Conservation (phyloP, 148 eudicot species). For the Talinum fruticosum region DNA sequence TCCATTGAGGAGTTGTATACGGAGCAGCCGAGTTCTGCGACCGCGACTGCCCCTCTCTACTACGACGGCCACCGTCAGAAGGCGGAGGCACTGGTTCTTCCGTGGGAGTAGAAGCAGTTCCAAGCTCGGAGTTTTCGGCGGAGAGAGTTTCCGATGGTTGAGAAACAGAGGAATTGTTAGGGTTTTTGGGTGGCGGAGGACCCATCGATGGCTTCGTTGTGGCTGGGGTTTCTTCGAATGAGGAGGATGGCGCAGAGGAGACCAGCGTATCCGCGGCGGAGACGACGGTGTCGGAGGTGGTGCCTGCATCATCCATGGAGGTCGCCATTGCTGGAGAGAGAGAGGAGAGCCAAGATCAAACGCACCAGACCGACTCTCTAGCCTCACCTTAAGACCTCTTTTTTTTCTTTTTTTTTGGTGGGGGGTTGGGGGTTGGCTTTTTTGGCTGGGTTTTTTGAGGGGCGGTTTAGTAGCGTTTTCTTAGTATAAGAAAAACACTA, state of each 20-base stretch:
- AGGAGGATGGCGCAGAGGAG: background rate
- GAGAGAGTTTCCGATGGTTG: slow-evolving; percentile 11
- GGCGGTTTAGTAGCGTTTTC: too few relatives aligned
- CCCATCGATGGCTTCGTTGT: slow-evolving; percentile 22
- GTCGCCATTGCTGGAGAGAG: slow-evolving; percentile 35
- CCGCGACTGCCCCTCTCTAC: slow-evolving; percentile 22
- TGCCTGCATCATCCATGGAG: slow-evolving; percentile 31
- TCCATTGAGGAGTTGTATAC: slow-evolving; percentile 76
- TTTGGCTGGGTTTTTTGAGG: too few relatives aligned
- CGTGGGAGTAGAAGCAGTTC: background rate
- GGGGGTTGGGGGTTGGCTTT: too few relatives aligned
- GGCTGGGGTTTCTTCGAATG: slow-evolving; percentile 8
- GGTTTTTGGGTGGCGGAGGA: slow-evolving; percentile 48
- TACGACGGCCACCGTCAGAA: background rate
- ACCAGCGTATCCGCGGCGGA: slow-evolving; percentile 20
- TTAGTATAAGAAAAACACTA: too few relatives aligned
- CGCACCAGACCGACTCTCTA: background rate
- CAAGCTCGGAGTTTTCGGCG: background rate
- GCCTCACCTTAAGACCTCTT: background rate
- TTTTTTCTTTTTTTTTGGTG: background rate
- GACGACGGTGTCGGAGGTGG: slow-evolving; percentile 25
- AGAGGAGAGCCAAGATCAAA: background rate
- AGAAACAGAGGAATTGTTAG: slow-evolving; percentile 22
- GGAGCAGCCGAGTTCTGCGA: slow-evolving; percentile 40
- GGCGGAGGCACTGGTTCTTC: slow-evolving; percentile 2